Evolutionary conservation across 208 protist species (phyloP).

Genomic region (Wallacemonas sp.): DNA sequence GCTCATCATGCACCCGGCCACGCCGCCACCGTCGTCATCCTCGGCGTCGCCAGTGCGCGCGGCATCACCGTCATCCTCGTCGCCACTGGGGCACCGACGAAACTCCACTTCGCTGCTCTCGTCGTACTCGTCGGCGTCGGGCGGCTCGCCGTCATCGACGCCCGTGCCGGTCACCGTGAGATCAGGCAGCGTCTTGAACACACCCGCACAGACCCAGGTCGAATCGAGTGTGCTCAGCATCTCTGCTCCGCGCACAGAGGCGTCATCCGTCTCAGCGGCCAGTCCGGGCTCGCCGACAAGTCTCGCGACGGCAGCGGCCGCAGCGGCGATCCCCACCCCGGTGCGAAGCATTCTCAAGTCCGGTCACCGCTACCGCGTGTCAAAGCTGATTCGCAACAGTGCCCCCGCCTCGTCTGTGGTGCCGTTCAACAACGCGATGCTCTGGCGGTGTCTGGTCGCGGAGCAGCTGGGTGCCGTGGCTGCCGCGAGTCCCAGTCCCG

Average conservation of each 20-base stretch:
- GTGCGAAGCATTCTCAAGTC: constrained; percentile 51
- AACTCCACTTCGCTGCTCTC: background rate
- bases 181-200: background rate
- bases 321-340: background rate
- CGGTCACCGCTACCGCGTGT: constrained; percentile 33
- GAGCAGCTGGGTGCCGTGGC: constrained; percentile 21
- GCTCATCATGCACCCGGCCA: background rate
- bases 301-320: background rate
- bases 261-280: background rate
- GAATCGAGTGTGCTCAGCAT: background rate
- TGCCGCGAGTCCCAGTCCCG: background rate
- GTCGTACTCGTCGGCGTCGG: background rate
- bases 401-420: constrained; percentile 33
- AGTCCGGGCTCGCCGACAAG: too few relatives aligned
- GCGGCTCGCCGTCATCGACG: background rate
- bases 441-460: constrained; percentile 42
- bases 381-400: constrained; percentile 36
- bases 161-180: background rate
- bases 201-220: background rate
- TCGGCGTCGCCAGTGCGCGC: background rate
- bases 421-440: constrained; percentile 28
- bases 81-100: background rate
- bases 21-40: background rate
- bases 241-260: background rate
- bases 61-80: background rate